Evolutionary conservation across 345 rosid genomes (phyloP), one percentile per base, ranked within the genome.

Genomic region (Eucalyptus pauciflora): DNA sequence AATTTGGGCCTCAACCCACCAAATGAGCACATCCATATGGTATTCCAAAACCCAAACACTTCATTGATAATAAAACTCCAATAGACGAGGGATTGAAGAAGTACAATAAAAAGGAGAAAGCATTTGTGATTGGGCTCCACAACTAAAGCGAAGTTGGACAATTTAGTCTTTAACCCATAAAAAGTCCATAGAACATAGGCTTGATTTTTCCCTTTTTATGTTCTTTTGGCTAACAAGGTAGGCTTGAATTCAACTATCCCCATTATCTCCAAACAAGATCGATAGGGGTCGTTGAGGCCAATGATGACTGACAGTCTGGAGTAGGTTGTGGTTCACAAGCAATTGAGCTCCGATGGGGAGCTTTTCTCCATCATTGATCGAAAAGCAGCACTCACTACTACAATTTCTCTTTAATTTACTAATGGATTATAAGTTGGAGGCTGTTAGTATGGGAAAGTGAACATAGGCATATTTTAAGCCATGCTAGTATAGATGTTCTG

Each of bases 221-320:
- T 56, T 56, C 62, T 24, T 56, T 56, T 4, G 29, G 29, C 62
- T 56, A 22, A 56, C 29, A 56, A 56, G 29, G 3, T 9, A 24
- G 62, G 29, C 29, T 24, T 56, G 29, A 56, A 56, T 56, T 56
- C 62, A 24, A 56, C 1, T 22, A 0, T 52, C 62, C 6, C 29
- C 62, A 56, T 25, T 25, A 56, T 56, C 13, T 24, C 29, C 29
- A 25, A 56, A 56, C 62, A 56, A 2, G 62, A 22, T 6, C 3
- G 13, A 56, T 0, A 3, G 0, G 62, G 62, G 62, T 56, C 0
- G 3, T 25, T 3, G 2, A 25, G 62, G 62, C 29, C 3, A 22
- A 24, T 56, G 62, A 56, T 56, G 62, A 52, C 4, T 2, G 5
- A 20, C 25, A 20, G 5, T 20, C 25, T 52, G 5, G 58, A 52